Evolutionary conservation across 2,329 filamentous ascomycete species (phyloP).

Genomic region (Cladosporium austrohemisphaericum): DNA sequence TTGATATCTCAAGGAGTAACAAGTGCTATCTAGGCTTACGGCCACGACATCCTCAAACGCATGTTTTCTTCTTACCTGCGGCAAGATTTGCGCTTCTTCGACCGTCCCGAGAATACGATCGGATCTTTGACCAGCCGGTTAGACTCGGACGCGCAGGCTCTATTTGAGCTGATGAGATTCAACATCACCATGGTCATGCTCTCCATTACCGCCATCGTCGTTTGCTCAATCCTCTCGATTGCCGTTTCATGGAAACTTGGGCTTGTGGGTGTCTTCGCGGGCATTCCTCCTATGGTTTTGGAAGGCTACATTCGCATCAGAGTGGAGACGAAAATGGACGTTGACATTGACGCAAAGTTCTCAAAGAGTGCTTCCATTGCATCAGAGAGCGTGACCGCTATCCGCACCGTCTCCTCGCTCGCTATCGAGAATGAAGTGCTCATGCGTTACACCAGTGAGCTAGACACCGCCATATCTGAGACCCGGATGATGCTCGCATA

Average conservation of each 20-base stretch:
- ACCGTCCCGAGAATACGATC: conserved; percentile 49
- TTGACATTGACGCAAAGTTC: conserved; percentile 19
- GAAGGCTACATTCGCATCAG: conserved; percentile 44
- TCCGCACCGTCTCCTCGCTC: conserved; percentile 28
- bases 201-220: conserved; percentile 41
- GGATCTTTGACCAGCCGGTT: conserved; percentile 42
- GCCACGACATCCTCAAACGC: neutral
- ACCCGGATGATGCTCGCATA: conserved; percentile 17
- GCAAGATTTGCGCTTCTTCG: conserved; percentile 87
- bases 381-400: conserved; percentile 25
- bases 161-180: conserved; percentile 54
- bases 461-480: conserved; percentile 22
- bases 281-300: conserved; percentile 41
- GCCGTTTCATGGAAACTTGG: conserved; percentile 48
- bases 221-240: conserved; percentile 43
- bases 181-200: conserved; percentile 46
- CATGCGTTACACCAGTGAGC: conserved; percentile 20
- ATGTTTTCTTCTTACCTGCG: conserved; percentile 50
- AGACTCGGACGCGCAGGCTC: conserved; percentile 43
- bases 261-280: conserved; percentile 43
- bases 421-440: conserved; percentile 25
- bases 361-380: conserved; percentile 26
- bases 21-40: neutral
- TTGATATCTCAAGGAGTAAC: neutral
- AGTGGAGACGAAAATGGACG: conserved; percentile 31